A percentile compares a stretch with the other conserved stretches of the same genome.
Conservation (phyloP, 2,329 filamentous ascomycete genomes). For the Fonsecaea erecta region DNA sequence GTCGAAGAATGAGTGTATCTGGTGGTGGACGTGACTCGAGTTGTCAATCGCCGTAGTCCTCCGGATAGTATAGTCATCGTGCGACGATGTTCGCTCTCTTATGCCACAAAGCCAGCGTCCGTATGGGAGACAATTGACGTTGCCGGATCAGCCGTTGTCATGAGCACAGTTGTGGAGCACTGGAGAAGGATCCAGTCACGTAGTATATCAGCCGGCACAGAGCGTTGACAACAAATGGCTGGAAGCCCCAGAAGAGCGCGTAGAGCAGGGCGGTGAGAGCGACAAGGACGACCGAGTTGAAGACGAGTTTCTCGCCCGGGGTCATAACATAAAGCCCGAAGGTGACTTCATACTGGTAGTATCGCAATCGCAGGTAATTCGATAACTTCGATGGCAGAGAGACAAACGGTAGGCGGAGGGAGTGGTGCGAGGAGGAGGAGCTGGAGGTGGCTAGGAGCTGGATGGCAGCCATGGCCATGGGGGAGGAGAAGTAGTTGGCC, state of each 20-base stretch:
- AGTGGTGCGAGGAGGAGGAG: constrained; percentile 11
- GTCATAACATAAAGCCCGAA: constrained; percentile 97
- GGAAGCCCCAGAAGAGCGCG: constrained; percentile 31
- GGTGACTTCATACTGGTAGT: constrained; percentile 99
- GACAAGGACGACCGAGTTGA: constrained; percentile 69
- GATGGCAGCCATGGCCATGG: constrained; percentile 36
- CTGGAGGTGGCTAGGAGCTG: constrained; percentile 31
- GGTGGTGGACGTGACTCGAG: neutral
- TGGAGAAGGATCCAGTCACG: constrained; percentile 29
- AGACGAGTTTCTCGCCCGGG: constrained; percentile 90
- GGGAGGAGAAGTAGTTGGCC: constrained; percentile 37
- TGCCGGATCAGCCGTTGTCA: neutral
- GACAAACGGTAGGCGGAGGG: constrained; percentile 22
- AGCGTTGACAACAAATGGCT: constrained; percentile 32
- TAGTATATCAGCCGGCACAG: constrained; percentile 36
- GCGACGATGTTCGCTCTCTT: neutral
- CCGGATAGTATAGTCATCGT: neutral
- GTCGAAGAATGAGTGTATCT: neutral
- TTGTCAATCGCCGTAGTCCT: neutral
- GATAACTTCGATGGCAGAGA: constrained; percentile 32
- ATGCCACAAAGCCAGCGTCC: neutral
- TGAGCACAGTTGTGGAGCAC: constrained; percentile 26
- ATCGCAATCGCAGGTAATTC: constrained; percentile 74
- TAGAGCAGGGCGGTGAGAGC: constrained; percentile 26
- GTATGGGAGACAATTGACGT: neutral